phyloP scores from a whole-genome alignment of 208 protist genomes.

The Leishmania amazonensis region DNA sequence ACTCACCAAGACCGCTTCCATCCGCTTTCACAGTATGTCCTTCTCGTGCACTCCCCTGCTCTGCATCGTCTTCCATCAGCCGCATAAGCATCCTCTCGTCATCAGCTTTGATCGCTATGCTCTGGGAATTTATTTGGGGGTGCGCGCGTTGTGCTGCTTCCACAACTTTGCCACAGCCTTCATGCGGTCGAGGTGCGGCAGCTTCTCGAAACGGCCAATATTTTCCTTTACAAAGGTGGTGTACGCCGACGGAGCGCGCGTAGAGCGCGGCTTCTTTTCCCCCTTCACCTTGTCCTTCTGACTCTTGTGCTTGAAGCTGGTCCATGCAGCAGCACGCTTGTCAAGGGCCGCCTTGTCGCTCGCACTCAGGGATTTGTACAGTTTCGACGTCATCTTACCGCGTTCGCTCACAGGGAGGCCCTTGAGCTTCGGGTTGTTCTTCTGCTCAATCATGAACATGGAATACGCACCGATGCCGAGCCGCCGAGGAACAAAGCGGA shows the following conservation, averaged over 20 bases:
- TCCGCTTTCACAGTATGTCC: background rate
- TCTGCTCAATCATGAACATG: slow-evolving; percentile 90
- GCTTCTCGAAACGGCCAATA: slow-evolving; percentile 68
- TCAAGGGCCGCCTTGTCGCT: slow-evolving; percentile 54
- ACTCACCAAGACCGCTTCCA: background rate
- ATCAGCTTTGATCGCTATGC: background rate
- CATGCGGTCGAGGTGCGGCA: slow-evolving; percentile 82
- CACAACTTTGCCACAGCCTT: slow-evolving; percentile 87
- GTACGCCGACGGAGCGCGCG: slow-evolving; percentile 54
- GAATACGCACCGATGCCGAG: slow-evolving; percentile 79
- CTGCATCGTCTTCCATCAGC: background rate
- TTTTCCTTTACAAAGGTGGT: slow-evolving; percentile 81
- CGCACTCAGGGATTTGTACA: slow-evolving; percentile 74
- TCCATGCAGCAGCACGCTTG: slow-evolving; percentile 65
- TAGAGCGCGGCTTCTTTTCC: slow-evolving; percentile 17
- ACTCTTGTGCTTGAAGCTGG: slow-evolving; percentile 28
- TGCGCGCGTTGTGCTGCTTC: slow-evolving; percentile 64
- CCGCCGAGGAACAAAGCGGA: slow-evolving; percentile 60
- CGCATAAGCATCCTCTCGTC: background rate
- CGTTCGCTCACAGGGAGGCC: slow-evolving; percentile 73
- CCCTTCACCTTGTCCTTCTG: slow-evolving; percentile 22
- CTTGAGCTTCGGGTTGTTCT: slow-evolving; percentile 80
- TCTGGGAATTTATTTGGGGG: slow-evolving; percentile 7
- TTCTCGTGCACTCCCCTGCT: background rate
- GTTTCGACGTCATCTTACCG: slow-evolving; percentile 73